Base-by-base conservation (phyloP, 2,329 filamentous ascomycete genomes). In the Graphiopsis chlorocephala region DNA sequence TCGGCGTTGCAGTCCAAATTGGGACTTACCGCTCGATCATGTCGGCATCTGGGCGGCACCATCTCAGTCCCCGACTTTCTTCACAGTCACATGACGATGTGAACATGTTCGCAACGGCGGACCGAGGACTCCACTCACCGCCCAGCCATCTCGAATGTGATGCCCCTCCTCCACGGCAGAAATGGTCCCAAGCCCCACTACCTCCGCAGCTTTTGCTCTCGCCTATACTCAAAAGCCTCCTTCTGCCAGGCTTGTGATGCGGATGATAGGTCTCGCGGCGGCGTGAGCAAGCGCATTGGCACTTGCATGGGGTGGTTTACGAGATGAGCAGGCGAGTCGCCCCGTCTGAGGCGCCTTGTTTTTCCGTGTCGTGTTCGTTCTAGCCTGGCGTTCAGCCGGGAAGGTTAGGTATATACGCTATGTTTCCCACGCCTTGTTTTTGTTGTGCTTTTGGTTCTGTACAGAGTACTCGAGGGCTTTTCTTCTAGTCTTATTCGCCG, bases 91-190 rank as follows among this genome's bases (percentile, higher is more conserved):
- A 28, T 53, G 50, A 31, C 6, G 10, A 1, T 3, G 14, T 28
- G 29, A 28, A 4, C 17, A 53, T 31, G 28, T 17, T 23, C 60
- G 60, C 60, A 29, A 55, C 33, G 15, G 23, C 60, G 60, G 60
- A 62, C 60, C 60, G 60, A 55, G 10, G n/a, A 29, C 31, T 53
- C 60, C 60, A 55, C 26, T 55, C 29, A 62, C 48, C 60, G 60
- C 60, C 60, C 60, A 62, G 60, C 48, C 48, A 45, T 55, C 48
- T 52, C 48, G 47, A 29, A 35, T 11, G 17, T n/a, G 5, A 45
- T 35, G 23, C 60, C 60, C 60, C 60, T 62, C 60, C 48, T 62
- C 25, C 48, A 45, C 48, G 60, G 60, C 60, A 62, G 60, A 62
- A 62, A 23, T 29, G 53, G 20, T 11, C n/a, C 12, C 2, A 20